Evolutionary conservation across 2,329 filamentous ascomycete species (phyloP).

Genomic region (Aspergillus novoparasiticus): DNA sequence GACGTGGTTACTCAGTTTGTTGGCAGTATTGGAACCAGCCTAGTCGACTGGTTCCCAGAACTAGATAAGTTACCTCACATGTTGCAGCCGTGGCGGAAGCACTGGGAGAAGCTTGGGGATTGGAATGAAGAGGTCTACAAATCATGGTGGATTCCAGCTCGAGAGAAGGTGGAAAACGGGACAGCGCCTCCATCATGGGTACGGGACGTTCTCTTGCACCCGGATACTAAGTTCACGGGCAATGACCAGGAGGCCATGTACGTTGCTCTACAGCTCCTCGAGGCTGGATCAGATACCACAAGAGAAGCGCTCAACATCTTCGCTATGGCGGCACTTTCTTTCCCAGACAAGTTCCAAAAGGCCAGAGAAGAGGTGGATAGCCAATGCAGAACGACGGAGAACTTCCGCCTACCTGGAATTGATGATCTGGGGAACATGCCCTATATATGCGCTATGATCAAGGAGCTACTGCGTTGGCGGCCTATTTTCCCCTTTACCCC

Average conservation of each 20-base stretch:
- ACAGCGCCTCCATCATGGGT: slow-evolving; percentile 39
- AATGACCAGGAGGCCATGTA: slow-evolving; percentile 45
- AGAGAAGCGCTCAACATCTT: slow-evolving; percentile 40
- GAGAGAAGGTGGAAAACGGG: slow-evolving; percentile 26
- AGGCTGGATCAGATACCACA: slow-evolving; percentile 50
- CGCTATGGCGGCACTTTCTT: slow-evolving; percentile 29
- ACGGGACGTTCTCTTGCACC: slow-evolving; percentile 36
- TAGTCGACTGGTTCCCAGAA: slow-evolving; percentile 44
- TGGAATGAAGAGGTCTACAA: slow-evolving; percentile 39
- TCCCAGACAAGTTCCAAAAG: slow-evolving; percentile 26
- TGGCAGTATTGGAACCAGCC: slow-evolving; percentile 35
- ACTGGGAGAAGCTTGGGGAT: slow-evolving; percentile 37
- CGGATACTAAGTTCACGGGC: slow-evolving; percentile 32
- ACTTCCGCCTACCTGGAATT: slow-evolving; percentile 23
- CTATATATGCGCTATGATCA: slow-evolving; percentile 30
- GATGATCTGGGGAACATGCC: slow-evolving; percentile 27
- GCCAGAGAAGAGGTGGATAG: slow-evolving; percentile 20
- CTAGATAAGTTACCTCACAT: slow-evolving; percentile 32
- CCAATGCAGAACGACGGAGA: neutral
- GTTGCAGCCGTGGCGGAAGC: slow-evolving; percentile 29
- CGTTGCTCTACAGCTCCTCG: slow-evolving; percentile 42
- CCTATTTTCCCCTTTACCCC: slow-evolving; percentile 31
- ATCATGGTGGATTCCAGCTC: slow-evolving; percentile 38
- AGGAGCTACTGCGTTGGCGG: slow-evolving; percentile 34
- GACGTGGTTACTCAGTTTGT: slow-evolving; percentile 40